phyloP scores from a whole-genome alignment of 1,284 basidiomycete species.

The Athelia sp. region DNA sequence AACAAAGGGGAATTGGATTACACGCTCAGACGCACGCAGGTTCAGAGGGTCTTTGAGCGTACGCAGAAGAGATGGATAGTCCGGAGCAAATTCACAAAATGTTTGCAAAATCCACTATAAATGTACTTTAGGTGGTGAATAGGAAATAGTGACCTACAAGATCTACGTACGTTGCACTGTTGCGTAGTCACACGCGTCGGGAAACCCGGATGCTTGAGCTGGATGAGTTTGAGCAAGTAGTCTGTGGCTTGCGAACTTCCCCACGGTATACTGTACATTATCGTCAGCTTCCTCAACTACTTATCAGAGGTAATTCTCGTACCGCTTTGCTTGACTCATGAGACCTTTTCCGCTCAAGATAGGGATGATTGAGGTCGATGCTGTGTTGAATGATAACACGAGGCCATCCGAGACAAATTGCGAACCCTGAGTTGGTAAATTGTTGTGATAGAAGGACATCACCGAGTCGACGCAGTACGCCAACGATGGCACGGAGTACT shows the following conservation, averaged over 20 bases:
- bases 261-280: conserved; percentile 81
- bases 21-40: conserved; percentile 63
- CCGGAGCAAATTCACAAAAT: conserved; percentile 80
- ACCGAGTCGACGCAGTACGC: conserved; percentile 89
- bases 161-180: conserved; percentile 48
- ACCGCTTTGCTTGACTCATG: conserved; percentile 84
- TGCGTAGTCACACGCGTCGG: conserved; percentile 51
- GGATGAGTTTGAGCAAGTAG: conserved; percentile 87
- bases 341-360: conserved; percentile 77
- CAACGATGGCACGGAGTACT: conserved; percentile 84
- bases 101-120: conserved; percentile 84
- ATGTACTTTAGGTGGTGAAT: not conserved
- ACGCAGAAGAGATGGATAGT: conserved; percentile 72
- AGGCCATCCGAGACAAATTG: conserved; percentile 67
- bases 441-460: conserved; percentile 88
- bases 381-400: conserved; percentile 80
- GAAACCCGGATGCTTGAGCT: conserved; percentile 95
- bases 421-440: conserved; percentile 28
- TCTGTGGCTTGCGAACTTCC: conserved; percentile 89
- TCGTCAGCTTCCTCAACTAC: conserved; percentile 2
- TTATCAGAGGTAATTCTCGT: conserved; percentile 12
- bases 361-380: conserved; percentile 85
- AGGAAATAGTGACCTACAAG: not conserved
- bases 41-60: conserved; percentile 57
- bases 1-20: conserved; percentile 84